phyloP scores from a whole-genome alignment of 1,139 yeast genomes.

The Blastobotrys niveus region DNA sequence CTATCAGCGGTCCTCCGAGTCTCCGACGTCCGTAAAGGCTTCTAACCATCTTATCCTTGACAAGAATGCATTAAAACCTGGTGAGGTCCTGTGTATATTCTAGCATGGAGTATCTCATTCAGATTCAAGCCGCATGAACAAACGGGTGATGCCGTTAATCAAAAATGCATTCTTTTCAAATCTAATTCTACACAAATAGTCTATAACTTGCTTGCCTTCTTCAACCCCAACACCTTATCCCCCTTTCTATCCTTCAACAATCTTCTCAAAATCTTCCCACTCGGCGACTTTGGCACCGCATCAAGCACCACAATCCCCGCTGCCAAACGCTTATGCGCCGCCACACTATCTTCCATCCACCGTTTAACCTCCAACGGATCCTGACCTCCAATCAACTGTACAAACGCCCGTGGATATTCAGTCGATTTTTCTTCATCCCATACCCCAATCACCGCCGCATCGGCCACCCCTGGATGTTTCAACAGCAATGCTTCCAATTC shows the following conservation, averaged over 20 bases:
- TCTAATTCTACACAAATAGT: no score
- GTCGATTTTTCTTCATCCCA: slow-evolving; percentile 31
- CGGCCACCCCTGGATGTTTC: slow-evolving; percentile 36
- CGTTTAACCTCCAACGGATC: slow-evolving; percentile 26
- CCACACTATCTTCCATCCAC: slow-evolving; percentile 36
- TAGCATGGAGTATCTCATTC: no score
- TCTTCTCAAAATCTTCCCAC: slow-evolving; percentile 39
- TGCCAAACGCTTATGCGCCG: slow-evolving; percentile 38
- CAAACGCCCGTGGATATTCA: slow-evolving; percentile 37
- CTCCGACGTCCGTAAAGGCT: no score
- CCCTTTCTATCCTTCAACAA: slow-evolving; percentile 26
- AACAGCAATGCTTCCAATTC: slow-evolving; percentile 63
- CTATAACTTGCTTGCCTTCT: background rate
- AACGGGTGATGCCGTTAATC: no score
- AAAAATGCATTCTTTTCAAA: no score
- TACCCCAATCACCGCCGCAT: slow-evolving; percentile 37
- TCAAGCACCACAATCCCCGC: slow-evolving; percentile 37
- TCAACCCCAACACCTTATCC: slow-evolving; percentile 22
- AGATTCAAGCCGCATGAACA: no score
- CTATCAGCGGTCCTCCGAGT: no score
- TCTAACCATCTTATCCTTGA: no score
- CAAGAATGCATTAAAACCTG: no score
- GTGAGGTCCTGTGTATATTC: no score
- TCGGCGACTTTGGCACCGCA: slow-evolving; percentile 36
- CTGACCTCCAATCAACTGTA: slow-evolving; percentile 27